Evolutionary conservation across 2,329 filamentous ascomycete genomes (phyloP).

Genomic region (Sporothrix pallida): DNA sequence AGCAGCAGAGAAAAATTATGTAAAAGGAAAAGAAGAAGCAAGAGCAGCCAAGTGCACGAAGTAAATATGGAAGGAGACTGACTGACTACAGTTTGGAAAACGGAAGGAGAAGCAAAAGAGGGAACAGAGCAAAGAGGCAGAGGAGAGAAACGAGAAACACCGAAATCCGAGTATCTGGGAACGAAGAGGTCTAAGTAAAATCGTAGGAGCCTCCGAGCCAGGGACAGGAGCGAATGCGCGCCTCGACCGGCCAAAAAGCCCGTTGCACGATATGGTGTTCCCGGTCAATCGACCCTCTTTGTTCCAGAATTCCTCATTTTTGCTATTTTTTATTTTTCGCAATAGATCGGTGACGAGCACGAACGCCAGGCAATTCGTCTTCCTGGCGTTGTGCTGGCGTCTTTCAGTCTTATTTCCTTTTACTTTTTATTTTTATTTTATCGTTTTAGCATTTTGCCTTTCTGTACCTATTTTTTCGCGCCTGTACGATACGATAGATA

Average conservation of each 20-base stretch:
- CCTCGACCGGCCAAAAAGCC: conserved; percentile 15
- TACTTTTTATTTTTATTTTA: conserved; percentile 6
- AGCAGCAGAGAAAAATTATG: conserved; percentile 1
- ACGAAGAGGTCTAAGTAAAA: conserved; percentile 23
- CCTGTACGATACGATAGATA: conserved; percentile 26
- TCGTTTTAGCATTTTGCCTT: conserved; percentile 1
- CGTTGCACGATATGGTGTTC: conserved; percentile 23
- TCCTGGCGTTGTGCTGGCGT: conserved; percentile 19
- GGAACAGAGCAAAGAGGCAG: conserved; percentile 11
- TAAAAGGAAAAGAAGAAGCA: conserved; percentile 3
- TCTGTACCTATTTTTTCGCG: conserved; percentile 2
- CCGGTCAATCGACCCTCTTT: conserved; percentile 29
- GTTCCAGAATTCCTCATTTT: conserved; percentile 23
- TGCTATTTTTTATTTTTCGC: neutral
- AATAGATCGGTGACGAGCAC: conserved; percentile 27
- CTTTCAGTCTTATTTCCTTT: conserved; percentile 7
- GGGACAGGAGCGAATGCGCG: conserved; percentile 20
- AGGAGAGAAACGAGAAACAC: neutral
- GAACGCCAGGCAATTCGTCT: conserved; percentile 6
- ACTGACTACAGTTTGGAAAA: neutral
- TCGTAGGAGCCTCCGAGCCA: neutral
- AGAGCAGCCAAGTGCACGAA: conserved; percentile 11
- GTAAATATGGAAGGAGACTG: conserved; percentile 17
- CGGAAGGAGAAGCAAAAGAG: neutral
- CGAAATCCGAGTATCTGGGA: conserved; percentile 21